A percentile compares a stretch with the other conserved stretches of the same genome.
Conservation (phyloP, 2,329 filamentous ascomycete species). For the Aspergillus thermomutatus region DNA sequence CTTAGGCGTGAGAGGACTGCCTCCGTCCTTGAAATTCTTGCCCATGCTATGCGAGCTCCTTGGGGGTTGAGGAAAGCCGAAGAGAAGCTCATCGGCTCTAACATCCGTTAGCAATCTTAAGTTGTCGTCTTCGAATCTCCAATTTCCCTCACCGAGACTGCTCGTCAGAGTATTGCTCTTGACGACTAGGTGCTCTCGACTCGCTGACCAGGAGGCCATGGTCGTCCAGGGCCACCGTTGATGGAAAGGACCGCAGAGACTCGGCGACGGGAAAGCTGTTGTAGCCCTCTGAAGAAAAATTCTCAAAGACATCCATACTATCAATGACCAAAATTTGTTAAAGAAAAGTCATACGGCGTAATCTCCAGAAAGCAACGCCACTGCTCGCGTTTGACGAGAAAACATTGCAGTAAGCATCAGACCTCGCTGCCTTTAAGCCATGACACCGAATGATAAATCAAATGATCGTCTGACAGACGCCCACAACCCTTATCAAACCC, state of each 20-base stretch:
- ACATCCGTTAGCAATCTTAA: too few species aligned
- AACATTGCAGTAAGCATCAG: too few species aligned
- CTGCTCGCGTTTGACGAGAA: too few species aligned
- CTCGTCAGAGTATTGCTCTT: too few species aligned
- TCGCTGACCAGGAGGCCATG: background rate
- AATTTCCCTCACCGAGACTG: too few species aligned
- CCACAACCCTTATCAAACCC: too few species aligned
- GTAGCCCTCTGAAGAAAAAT: background rate
- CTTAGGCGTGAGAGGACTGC: constrained; percentile 14
- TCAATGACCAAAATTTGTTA: too few species aligned
- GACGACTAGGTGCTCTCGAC: background rate
- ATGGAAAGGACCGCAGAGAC: constrained; percentile 10
- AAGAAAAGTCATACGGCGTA: too few species aligned
- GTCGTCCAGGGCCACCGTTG: constrained; percentile 6
- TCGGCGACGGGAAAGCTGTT: constrained; percentile 2
- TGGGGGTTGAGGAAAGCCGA: constrained; percentile 24
- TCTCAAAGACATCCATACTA: too few species aligned
- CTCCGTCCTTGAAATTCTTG: constrained; percentile 9
- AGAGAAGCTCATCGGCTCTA: constrained; percentile 18
- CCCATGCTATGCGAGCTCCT: constrained; percentile 2
- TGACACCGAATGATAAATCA: background rate
- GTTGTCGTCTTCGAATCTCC: too few species aligned
- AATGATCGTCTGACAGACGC: background rate
- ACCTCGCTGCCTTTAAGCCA: background rate
- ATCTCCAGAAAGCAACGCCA: too few species aligned